Conservation (phyloP, 257 asterid species). For the Echium plantagineum region DNA sequence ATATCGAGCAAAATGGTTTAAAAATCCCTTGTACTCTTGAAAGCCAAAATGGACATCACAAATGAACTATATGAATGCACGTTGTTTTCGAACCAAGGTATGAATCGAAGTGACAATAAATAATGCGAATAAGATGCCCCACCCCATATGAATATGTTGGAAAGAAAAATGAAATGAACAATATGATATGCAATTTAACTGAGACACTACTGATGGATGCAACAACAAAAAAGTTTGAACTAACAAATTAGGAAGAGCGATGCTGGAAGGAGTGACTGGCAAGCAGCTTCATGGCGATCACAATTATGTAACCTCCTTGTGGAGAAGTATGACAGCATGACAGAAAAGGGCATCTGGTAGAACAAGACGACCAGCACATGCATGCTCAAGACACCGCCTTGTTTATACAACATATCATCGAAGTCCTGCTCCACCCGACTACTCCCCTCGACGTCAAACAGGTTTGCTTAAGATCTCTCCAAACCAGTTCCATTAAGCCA, state of each 20-base stretch:
- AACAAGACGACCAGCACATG: conserved; percentile 15
- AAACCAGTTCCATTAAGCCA: conserved; percentile 10
- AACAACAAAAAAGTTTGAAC: neutral
- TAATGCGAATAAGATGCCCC: conserved; percentile 20
- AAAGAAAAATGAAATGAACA: conserved; percentile 30
- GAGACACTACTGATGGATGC: conserved; percentile 9
- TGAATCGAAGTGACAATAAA: conserved; percentile 11
- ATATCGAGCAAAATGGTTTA: conserved; percentile 23
- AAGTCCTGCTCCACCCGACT: conserved; percentile 10
- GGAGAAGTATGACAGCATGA: conserved; percentile 20
- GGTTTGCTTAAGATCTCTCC: conserved; percentile 14
- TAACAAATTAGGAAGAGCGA: neutral
- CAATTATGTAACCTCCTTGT: conserved; percentile 14
- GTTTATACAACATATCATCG: conserved; percentile 20
- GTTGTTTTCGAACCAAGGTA: conserved; percentile 11
- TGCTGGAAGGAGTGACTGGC: conserved; percentile 20
- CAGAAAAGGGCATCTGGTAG: conserved; percentile 13
- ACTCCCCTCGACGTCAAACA: conserved; percentile 8
- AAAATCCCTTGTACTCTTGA: conserved; percentile 15
- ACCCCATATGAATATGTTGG: conserved; percentile 19
- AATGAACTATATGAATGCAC: conserved; percentile 16
- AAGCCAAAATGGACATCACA: conserved; percentile 9
- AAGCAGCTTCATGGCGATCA: conserved; percentile 10
- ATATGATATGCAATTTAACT: conserved; percentile 37
- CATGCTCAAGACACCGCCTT: conserved; percentile 11